phyloP scores from a whole-genome alignment of 2,329 filamentous ascomycete genomes.

The Eutypella sp. region DNA sequence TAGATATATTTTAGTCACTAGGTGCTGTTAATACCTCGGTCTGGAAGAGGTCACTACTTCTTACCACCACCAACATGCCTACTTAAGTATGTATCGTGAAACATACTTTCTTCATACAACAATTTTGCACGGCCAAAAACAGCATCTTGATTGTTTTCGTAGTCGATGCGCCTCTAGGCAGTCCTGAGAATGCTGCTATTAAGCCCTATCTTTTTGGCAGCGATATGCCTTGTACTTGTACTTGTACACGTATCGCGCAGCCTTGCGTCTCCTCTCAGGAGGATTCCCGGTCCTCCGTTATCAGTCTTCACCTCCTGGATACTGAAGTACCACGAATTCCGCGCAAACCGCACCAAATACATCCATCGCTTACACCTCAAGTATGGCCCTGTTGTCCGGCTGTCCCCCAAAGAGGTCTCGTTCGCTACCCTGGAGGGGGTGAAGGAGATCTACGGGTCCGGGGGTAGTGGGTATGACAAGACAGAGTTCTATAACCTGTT shows the following conservation, averaged over 20 bases:
- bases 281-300: constrained; percentile 43
- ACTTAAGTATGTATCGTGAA: no score
- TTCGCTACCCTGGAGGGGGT: constrained; percentile 52
- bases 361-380: constrained; percentile 49
- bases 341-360: constrained; percentile 46
- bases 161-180: neutral
- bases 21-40: no score
- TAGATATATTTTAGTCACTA: no score
- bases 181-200: constrained; percentile 22
- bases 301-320: constrained; percentile 46
- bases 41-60: no score
- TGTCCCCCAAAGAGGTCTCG: constrained; percentile 54
- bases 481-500: constrained; percentile 61
- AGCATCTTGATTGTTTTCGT: neutral
- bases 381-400: constrained; percentile 54
- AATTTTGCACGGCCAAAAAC: no score
- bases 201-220: constrained; percentile 14
- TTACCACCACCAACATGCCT: no score
- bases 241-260: constrained; percentile 22
- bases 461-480: constrained; percentile 61
- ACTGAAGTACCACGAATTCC: constrained; percentile 54
- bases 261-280: constrained; percentile 32
- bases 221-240: constrained; percentile 8
- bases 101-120: no score
- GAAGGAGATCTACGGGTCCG: constrained; percentile 59